Evolutionary conservation across 306 rosid species (phyloP).

Genomic region (Vigna trinervia): DNA sequence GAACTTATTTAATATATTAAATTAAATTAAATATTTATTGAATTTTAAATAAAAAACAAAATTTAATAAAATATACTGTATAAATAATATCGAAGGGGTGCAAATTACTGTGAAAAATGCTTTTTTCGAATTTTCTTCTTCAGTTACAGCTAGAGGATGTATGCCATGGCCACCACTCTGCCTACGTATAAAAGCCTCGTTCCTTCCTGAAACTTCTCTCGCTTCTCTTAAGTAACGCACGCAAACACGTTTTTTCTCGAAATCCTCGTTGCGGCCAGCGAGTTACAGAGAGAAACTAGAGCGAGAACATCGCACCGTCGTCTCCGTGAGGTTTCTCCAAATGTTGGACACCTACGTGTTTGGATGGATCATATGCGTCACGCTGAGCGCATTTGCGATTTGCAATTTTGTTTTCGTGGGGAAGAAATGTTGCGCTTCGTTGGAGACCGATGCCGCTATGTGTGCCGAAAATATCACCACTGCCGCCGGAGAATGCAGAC

Average conservation of each 20-base stretch:
- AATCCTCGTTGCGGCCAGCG: slow-evolving; percentile 25
- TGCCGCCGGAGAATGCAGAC: slow-evolving; percentile 65
- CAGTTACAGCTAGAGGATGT: not conserved
- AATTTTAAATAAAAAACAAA: too few species aligned
- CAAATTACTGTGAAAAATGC: not conserved
- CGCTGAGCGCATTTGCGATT: slow-evolving; percentile 50
- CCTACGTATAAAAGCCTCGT: not conserved
- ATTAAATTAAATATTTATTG: too few species aligned
- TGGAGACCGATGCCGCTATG: slow-evolving; percentile 33
- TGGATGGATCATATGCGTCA: slow-evolving; percentile 60
- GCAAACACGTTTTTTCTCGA: not conserved
- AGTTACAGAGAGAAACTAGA: slow-evolving; percentile 35
- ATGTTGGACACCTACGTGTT: slow-evolving; percentile 60
- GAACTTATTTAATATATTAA: too few species aligned
- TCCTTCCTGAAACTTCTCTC: slow-evolving; percentile 2
- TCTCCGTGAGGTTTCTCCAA: slow-evolving; percentile 44
- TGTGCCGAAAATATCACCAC: slow-evolving; percentile 53
- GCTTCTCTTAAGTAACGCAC: slow-evolving; percentile 16
- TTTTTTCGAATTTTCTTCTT: not conserved
- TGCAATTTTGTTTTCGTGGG: slow-evolving; percentile 44
- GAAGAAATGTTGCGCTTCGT: slow-evolving; percentile 39
- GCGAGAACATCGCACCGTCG: slow-evolving; percentile 11
- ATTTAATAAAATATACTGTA: too few species aligned
- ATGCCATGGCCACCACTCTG: not conserved
- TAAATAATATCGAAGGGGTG: not conserved